phyloP scores from a whole-genome alignment of 1,284 basidiomycete genomes.

The Ustilago tritici region DNA sequence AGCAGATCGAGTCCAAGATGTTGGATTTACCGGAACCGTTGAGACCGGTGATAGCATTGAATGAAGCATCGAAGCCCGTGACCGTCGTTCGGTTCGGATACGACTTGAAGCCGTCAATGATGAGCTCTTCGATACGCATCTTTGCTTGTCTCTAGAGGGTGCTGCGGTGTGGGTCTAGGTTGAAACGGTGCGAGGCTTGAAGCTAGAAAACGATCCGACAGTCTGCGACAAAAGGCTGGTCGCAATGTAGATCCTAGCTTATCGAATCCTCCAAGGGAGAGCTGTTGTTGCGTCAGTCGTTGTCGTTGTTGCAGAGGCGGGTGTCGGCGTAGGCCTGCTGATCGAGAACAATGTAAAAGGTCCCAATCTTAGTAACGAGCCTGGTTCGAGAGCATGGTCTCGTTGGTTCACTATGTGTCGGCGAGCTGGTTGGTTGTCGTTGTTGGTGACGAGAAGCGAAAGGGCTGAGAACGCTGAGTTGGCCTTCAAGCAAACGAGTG shows the following conservation, averaged over 20 bases:
- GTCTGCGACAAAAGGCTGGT: no score
- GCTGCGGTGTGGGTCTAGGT: background rate
- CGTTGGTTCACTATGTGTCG: background rate
- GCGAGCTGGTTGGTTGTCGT: background rate
- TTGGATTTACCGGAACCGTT: constrained; percentile 79
- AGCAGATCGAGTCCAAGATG: constrained; percentile 69
- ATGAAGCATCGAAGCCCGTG: constrained; percentile 92
- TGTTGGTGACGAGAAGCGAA: background rate
- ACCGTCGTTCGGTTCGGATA: constrained; percentile 95
- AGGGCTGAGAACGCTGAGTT: constrained; percentile 7
- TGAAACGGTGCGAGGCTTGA: no score
- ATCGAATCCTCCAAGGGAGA: no score
- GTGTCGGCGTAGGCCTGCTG: background rate
- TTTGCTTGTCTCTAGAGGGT: constrained; percentile 6
- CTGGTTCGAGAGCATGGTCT: background rate
- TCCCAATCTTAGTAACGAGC: background rate
- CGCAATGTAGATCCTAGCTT: no score
- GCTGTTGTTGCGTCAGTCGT: no score
- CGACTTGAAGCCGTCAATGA: constrained; percentile 72
- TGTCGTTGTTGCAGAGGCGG: background rate
- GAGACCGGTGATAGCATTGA: constrained; percentile 96
- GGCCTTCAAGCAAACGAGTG: constrained; percentile 1
- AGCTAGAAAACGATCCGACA: no score
- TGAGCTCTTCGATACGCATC: constrained; percentile 71
- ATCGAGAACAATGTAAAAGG: background rate